Base-by-base conservation (phyloP, 805 yeast species). In the Pichia ethanolica region DNA sequence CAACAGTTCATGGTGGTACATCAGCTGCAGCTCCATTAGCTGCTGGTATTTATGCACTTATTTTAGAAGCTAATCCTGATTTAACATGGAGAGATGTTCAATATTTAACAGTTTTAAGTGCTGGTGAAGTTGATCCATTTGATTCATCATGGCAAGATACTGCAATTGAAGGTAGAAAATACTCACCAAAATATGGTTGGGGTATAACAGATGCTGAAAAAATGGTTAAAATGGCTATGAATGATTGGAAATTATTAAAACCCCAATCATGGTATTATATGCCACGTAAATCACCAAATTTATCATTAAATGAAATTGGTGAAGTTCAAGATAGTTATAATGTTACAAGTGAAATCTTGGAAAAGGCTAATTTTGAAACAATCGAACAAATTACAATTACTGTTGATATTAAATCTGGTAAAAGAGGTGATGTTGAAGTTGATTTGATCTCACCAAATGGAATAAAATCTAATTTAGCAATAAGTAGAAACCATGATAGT, bases 11-110 rank as follows among this genome's bases (percentile, higher is more conserved):
- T 65, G 97, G 97, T 10, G 99, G 99, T 25, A 93, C 99, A 0
- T 91, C 98, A 26, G 99, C 99, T 0, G 97, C 99, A 13, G 99
- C 99, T 0, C 99, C 99, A 0, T 73, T 93, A 49, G 98, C 97
- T 0, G 97, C 98, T 0, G 99, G 98, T n/a, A 76, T 93, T 1
- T 89, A 86, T 63, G 79, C 97, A 0, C 71, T 93, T 46, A 87
- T 87, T 2, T 71, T 93, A 45, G 82, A 83, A 57, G 89, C 84
- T 4, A 86, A 95, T 56, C 96, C 97, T 1, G 75, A 83, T 5
- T 75, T 93, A 48, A 86, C 97, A 0, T 93, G 99, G 99, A 78
- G 99, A 63, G 99, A 93, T 63, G 74, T 90, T 48, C 99, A 93
- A 68, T 88, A 90, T 60, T 72, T 93, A 25, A 78, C 87, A 3